Base-by-base conservation (phyloP, 108 stramenopile genomes). In the Tribonema minus region DNA sequence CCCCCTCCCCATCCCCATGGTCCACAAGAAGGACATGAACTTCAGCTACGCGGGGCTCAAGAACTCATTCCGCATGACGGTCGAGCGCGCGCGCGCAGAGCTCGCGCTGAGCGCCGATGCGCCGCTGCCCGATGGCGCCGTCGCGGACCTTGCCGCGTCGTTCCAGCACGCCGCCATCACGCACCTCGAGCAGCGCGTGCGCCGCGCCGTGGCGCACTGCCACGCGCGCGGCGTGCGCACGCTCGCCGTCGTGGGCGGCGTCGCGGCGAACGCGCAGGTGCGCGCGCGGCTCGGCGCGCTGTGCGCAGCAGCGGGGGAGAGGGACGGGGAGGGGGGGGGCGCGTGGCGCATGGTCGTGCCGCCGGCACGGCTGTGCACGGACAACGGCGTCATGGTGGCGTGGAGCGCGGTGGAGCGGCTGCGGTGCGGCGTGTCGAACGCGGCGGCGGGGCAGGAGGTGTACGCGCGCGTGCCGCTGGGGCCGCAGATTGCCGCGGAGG, bases 31-130 rank as follows among this genome's bases (percentile, higher is more conserved):
- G 85, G 90, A 93, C 86, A 92, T 90, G 71, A 94, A 98, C 76
- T 98, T 98, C 75, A 90, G 89, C 63, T 98, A 94, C 82, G 90
- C 95, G 0, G 97, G 97, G 0, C 85, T 98, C 9, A 98, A 98
- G 71, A 90, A 95, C 90, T 6, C 91, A 87, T 68, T 94, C 89
- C 36, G 89, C 84, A 61, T 83, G 90, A 46, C 90, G 84, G 54
- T 90, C 88, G 20, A 32, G 86, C 90, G 74, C 80, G 85, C 58
- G 37, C 84, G 81, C 23, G 83, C 59, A 2, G 90, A 91, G 62
- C 81, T 84, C 20, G 89, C 84, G 20, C 68, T 90, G 32, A 84
- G 89, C 3, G 76, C 82, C 38, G 59, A 39, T 58, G 60, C 76
- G 2, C 40, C 76, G 35, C 37, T 80, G 15, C 69, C 68, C 12